A percentile compares a stretch with the other conserved stretches of the same genome.
Conservation (phyloP, 495 filamentous ascomycete genomes). For the Echria macrotheca region DNA sequence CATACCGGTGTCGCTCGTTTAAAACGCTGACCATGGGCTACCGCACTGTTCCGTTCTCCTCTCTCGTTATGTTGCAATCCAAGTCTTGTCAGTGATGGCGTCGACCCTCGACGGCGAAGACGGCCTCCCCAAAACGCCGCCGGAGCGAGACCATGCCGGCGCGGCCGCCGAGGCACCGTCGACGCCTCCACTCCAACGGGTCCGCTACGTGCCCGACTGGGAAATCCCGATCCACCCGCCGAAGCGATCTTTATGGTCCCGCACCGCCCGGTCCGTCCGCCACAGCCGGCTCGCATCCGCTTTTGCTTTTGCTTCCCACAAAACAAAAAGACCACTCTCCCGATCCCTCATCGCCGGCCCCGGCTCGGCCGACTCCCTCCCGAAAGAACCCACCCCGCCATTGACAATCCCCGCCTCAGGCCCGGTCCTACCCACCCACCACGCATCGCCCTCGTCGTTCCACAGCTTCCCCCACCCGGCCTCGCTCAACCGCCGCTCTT, state of each 20-base stretch:
- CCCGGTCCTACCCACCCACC: not conserved
- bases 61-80: too few species aligned
- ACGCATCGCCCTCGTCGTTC: not conserved
- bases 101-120: not conserved
- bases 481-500: slow-evolving; percentile 37
- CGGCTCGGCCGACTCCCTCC: slow-evolving; percentile 26
- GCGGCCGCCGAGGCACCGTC: not conserved
- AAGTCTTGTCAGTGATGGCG: too few species aligned
- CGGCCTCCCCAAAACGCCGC: too few species aligned
- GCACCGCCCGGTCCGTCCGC: not conserved
- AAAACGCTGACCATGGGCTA: not conserved
- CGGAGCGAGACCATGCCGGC: not conserved
- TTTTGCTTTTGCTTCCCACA: too few species aligned
- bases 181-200: slow-evolving; percentile 3
- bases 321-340: not conserved
- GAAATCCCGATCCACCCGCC: slow-evolving; percentile 33
- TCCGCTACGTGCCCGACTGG: slow-evolving; percentile 33
- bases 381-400: not conserved
- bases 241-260: slow-evolving; percentile 20
- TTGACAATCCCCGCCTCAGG: too few species aligned
- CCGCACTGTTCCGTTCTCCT: too few species aligned
- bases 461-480: too few species aligned
- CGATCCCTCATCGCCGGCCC: not conserved
- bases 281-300: slow-evolving; percentile 5
- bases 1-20: not conserved